Evolutionary conservation across 1,139 yeast genomes (phyloP), one percentile per base, ranked within the genome.

Genomic region (Pichia sp.): DNA sequence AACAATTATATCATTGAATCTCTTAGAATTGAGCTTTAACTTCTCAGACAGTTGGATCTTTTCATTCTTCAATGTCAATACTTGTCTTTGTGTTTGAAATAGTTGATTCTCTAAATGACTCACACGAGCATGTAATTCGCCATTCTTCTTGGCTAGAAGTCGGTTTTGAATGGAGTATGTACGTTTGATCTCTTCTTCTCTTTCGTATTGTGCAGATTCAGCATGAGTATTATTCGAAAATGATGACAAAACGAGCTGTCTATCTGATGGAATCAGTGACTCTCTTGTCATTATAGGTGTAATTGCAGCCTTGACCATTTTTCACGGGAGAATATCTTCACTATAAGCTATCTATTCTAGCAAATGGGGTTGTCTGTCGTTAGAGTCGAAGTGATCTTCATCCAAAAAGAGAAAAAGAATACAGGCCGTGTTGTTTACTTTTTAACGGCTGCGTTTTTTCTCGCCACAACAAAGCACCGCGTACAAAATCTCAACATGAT

Each of bases 91-190:
- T 51, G 76, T 61, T 20, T 71, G 74, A 38, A 74, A 68, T 20
- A 78, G 60, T 51, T 69, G 73, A 14, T 63, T 57, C 58, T 83
- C 87, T 62, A 83, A 62, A 24, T 74, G 79, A 2, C 73, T 64
- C 17, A 83, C 67, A 51, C 70, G 76, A 32, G 71, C 58, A 66
- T 74, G 67, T 60, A 83, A 66, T 20, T 72, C 61, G 8, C 81
- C 73, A 59, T 81, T 82, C 47, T 75, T 76, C 53, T 72, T 75
- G 1, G 85, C 85, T 34, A 83, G 63, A 18, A 76, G 71, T 51
- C 69, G 70, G 61, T 82, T 82, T 58, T 82, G 83, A 11, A 58
- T 54, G 20, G 66, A 54, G 48, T 69, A 69, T 42, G 66, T 67
- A 31, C 62, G 55, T 32, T 47, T 47, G 9, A 47, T 28, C 24